These are phyloP conservation scores for Xylaria multiplex DNA, from an alignment of 2,329 filamentous ascomycete species.

Conservation along the genomic window DNA sequence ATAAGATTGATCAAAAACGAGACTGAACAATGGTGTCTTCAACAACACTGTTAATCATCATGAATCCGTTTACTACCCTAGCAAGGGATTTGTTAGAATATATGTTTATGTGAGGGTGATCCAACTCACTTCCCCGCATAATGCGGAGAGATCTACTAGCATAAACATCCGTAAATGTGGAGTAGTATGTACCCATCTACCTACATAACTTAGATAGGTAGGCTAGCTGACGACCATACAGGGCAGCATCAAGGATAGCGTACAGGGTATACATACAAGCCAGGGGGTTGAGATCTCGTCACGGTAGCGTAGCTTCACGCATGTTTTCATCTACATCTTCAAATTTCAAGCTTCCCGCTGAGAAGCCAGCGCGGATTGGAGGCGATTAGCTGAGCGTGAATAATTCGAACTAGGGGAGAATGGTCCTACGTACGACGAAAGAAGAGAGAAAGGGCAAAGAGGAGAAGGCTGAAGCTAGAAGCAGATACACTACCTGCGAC, in stretches of 20 bases:
- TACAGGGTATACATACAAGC: constrained; percentile 5
- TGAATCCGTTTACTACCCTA: background rate
- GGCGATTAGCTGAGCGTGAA: background rate
- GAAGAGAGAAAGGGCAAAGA: constrained; percentile 1
- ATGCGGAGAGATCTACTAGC: constrained; percentile 6
- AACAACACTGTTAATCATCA: background rate
- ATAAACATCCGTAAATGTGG: background rate
- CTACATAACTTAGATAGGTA: background rate
- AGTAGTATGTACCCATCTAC: background rate
- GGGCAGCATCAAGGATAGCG: background rate
- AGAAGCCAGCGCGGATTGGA: background rate
- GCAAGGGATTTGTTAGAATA: background rate
- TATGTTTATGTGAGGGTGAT: background rate
- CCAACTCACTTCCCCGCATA: background rate
- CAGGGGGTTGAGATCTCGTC: background rate
- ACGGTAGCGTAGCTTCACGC: constrained; percentile 7
- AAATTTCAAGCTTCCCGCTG: background rate
- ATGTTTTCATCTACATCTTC: background rate
- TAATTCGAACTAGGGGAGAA: constrained; percentile 8
- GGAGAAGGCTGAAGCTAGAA: constrained; percentile 12
- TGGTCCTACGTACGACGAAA: constrained; percentile 5
- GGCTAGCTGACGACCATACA: background rate
- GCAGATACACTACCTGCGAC: background rate
- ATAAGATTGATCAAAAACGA: background rate
- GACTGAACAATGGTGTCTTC: background rate